Base-by-base conservation (phyloP, 2,329 filamentous ascomycete genomes). In the Didymella keratinophila region DNA sequence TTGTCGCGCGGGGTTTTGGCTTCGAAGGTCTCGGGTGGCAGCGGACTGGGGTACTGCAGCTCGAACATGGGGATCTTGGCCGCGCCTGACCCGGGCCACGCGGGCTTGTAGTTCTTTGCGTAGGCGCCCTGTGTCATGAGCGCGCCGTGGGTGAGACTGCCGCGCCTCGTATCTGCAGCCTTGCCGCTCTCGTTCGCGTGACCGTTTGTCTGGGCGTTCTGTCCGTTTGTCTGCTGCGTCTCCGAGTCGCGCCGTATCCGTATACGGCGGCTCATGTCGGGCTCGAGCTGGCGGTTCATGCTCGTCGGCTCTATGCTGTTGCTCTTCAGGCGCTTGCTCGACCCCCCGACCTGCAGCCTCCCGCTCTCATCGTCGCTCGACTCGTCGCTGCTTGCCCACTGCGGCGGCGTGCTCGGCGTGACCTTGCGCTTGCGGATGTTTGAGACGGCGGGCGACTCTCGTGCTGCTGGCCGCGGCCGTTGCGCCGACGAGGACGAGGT, bases 11-110 rank as follows among this genome's bases (percentile, higher is more conserved):
- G 67, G 11, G 63, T 56, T 8, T 71, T 71, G 14, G 65, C 66
- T 48, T 75, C 72, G 62, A 76, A 76, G 14, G 83, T 86, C 78
- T 95, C 91, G 52, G 85, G 84, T 48, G 83, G 83, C 55, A 87
- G 85, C 61, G 83, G 81, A 75, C 91, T 93, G 10, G 95, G 94
- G 76, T 98, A 98, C 75, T 95, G 91, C 66, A 98, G 79, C 71
- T 88, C 81, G 58, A 96, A 85, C 11, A 80, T 76, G 27, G 75
- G 71, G 20, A 81, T 75, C 46, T 79, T 77, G 18, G 76, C 73
- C 37, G 37, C 18, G 37, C 37, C 37, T 44, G 74, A 75, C 41
- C 76, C 79, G 12, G 79, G 78, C 66, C 83, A 84, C 23, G 81
- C 83, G 25, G 80, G 79, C 62, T 79, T 82, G 72, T 82, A 87